A percentile compares a stretch with the other conserved stretches of the same genome.
Conservation (phyloP, 345 rosid species). For the Citrus medica region DNA sequence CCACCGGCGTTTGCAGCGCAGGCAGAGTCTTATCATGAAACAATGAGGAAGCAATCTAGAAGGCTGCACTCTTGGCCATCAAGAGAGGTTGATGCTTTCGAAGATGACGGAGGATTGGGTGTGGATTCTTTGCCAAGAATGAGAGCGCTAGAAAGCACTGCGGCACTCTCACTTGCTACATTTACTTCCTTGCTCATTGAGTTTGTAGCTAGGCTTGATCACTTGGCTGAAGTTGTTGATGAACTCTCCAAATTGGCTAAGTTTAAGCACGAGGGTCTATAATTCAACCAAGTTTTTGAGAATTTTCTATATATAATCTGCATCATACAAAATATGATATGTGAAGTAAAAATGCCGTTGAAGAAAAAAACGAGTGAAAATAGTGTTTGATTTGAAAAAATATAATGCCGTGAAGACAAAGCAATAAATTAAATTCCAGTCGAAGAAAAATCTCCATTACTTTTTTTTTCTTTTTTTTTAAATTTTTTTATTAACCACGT, state of each 20-base stretch:
- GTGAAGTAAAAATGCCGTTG: not conserved
- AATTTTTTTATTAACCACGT: no score
- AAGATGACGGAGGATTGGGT: slow-evolving; percentile 39
- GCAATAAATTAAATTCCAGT: not conserved
- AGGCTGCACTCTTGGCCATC: slow-evolving; percentile 62
- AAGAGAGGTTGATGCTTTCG: slow-evolving; percentile 50
- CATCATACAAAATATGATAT: not conserved
- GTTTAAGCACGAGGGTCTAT: slow-evolving; percentile 36
- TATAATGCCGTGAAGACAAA: not conserved
- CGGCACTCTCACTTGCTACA: slow-evolving; percentile 53
- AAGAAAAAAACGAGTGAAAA: not conserved
- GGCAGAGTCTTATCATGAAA: slow-evolving; percentile 44
- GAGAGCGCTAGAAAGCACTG: slow-evolving; percentile 57
- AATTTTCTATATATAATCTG: not conserved
- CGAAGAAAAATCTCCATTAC: not conserved
- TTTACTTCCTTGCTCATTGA: slow-evolving; percentile 62
- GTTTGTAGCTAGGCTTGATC: slow-evolving; percentile 62
- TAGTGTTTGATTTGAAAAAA: not conserved
- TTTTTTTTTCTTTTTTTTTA: no score
- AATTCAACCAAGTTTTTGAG: not conserved
- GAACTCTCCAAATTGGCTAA: slow-evolving; percentile 52
- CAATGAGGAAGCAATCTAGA: slow-evolving; percentile 56
- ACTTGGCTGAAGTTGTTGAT: slow-evolving; percentile 61
- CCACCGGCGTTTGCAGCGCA: slow-evolving; percentile 4
- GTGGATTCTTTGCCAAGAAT: slow-evolving; percentile 35